Conservation (phyloP, 306 rosid genomes). For the Casuarina cunninghamiana region DNA sequence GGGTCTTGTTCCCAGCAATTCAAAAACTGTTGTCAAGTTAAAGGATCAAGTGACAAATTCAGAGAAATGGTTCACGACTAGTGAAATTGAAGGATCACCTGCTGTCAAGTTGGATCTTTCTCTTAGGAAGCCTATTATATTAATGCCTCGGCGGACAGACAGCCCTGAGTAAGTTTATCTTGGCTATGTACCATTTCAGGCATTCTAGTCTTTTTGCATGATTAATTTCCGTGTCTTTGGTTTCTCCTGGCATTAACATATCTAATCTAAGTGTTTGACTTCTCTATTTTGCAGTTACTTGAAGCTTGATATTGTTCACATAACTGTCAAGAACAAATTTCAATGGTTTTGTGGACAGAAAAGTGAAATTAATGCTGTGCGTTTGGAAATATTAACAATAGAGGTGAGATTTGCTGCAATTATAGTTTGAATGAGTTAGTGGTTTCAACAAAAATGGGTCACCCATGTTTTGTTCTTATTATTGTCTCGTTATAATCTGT, state of each 20-base stretch:
- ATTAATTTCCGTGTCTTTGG: slow-evolving; percentile 3
- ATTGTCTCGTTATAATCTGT: not conserved
- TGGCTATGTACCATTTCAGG: slow-evolving; percentile 15
- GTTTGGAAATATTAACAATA: slow-evolving; percentile 71
- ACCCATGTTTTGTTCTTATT: slow-evolving; percentile 11
- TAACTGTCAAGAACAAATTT: slow-evolving; percentile 79
- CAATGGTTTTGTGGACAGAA: slow-evolving; percentile 86
- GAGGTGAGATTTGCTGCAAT: slow-evolving; percentile 59
- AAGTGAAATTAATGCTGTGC: slow-evolving; percentile 80
- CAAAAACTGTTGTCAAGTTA: slow-evolving; percentile 67
- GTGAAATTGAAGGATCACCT: slow-evolving; percentile 95
- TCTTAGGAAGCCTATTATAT: slow-evolving; percentile 84
- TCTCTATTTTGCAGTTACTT: slow-evolving; percentile 66
- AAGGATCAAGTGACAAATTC: slow-evolving; percentile 92
- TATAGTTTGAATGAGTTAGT: slow-evolving; percentile 7
- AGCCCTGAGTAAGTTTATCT: slow-evolving; percentile 75
- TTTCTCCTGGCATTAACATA: not conserved
- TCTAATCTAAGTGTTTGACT: slow-evolving; percentile 28
- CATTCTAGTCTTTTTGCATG: slow-evolving; percentile 1
- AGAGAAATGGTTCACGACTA: slow-evolving; percentile 87
- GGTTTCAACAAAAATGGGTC: slow-evolving; percentile 19
- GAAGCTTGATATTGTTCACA: slow-evolving; percentile 96
- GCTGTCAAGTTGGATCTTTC: slow-evolving; percentile 94
- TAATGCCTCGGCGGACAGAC: slow-evolving; percentile 88
- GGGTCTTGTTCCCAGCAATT: slow-evolving; percentile 88